Conservation (phyloP, 176 grass and related monocot species). For the Metroxylon sagu region DNA sequence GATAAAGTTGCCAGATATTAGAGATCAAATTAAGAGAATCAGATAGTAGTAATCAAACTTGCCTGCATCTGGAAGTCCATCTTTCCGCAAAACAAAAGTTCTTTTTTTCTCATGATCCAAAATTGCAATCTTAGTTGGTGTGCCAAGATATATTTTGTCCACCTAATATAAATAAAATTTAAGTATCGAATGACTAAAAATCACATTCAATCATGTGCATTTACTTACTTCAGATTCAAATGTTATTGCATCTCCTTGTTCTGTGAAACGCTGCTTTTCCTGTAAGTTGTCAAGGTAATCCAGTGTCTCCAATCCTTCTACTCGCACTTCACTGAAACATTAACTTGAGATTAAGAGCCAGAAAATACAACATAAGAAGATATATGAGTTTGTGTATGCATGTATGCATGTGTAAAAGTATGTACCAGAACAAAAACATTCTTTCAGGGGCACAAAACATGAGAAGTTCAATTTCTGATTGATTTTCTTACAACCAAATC, state of each 20-base stretch:
- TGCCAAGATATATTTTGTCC: constrained; percentile 86
- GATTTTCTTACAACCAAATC: too few species aligned
- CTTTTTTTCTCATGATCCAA: constrained; percentile 95
- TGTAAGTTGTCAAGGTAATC: constrained; percentile 96
- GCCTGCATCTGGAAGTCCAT: constrained; percentile 91
- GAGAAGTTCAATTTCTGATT: too few species aligned
- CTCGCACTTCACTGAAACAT: constrained; percentile 81
- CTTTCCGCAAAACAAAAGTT: constrained; percentile 92
- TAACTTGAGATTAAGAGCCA: constrained; percentile 17
- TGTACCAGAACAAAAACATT: too few species aligned
- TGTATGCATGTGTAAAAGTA: too few species aligned
- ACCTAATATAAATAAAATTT: constrained; percentile 37
- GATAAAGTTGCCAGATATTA: background rate
- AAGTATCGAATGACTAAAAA: constrained; percentile 1
- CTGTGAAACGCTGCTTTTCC: constrained; percentile 62
- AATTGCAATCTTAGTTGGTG: constrained; percentile 87
- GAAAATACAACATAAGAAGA: background rate
- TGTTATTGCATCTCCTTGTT: constrained; percentile 96
- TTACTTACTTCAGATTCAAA: constrained; percentile 82
- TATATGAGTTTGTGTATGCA: too few species aligned
- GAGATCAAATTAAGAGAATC: background rate
- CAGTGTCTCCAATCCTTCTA: constrained; percentile 94
- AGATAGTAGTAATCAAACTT: background rate
- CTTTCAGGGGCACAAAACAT: too few species aligned
- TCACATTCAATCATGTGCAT: background rate